These are phyloP conservation scores for Hypsizygus ulmarius DNA, from an alignment of 1,284 basidiomycete genomes.

Conservation along the genomic window DNA sequence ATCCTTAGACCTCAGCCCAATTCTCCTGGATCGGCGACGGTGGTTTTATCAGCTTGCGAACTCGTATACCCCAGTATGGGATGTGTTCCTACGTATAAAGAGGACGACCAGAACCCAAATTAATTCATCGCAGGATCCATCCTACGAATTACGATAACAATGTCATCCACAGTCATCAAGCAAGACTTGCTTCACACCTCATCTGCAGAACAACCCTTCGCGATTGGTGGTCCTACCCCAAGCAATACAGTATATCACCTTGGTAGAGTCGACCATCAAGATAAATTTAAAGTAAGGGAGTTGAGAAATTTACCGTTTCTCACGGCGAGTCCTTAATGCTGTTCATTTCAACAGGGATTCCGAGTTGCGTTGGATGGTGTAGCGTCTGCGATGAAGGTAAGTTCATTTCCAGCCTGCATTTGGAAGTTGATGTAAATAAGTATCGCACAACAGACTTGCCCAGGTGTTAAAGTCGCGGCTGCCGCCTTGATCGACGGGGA, in stretches of 20 bases:
- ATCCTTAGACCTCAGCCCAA: not conserved
- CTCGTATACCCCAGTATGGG: not conserved
- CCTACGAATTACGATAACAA: not conserved
- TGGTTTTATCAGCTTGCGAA: not conserved
- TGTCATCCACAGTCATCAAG: not conserved
- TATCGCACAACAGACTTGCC: slow-evolving; percentile 33
- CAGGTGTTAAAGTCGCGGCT: slow-evolving; percentile 44
- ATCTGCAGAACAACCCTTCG: slow-evolving; percentile 37
- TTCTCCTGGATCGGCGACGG: not conserved
- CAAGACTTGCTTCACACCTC: slow-evolving; percentile 20
- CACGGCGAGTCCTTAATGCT: no score
- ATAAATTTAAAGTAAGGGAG: slow-evolving; percentile 44
- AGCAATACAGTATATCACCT: slow-evolving; percentile 60
- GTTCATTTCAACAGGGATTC: slow-evolving; percentile 43
- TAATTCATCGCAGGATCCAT: not conserved
- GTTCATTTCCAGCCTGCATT: slow-evolving; percentile 3
- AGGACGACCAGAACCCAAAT: not conserved
- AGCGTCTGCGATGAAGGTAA: slow-evolving; percentile 54
- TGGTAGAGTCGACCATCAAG: slow-evolving; percentile 57
- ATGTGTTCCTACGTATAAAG: not conserved
- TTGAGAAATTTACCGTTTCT: not conserved
- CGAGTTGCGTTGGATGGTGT: slow-evolving; percentile 61
- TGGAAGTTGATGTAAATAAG: slow-evolving; percentile 4
- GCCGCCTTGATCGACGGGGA: slow-evolving; percentile 50
- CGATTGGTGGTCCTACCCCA: slow-evolving; percentile 54